Evolutionary conservation across 352 stramenopile genomes (phyloP).

Genomic region (Phytophthora hibernalis): DNA sequence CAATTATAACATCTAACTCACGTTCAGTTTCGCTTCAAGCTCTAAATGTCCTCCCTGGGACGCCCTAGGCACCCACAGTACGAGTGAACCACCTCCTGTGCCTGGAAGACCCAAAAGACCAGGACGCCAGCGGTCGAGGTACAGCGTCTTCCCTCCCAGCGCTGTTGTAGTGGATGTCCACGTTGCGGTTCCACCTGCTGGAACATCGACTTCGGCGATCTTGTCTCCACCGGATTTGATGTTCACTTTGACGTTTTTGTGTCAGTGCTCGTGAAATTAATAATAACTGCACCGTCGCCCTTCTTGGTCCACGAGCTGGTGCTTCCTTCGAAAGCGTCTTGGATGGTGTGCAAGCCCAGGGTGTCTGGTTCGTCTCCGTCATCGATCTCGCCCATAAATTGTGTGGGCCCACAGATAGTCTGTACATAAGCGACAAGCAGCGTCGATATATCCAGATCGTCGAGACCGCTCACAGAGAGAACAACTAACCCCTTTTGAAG

Average conservation of each 20-base stretch:
- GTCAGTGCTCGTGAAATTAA: constrained; percentile 55
- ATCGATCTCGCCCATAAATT: constrained; percentile 54
- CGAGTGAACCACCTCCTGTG: constrained; percentile 64
- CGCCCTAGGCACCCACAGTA: constrained; percentile 62
- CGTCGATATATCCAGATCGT: constrained; percentile 34
- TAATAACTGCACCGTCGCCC: constrained; percentile 42
- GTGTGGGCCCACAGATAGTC: constrained; percentile 57
- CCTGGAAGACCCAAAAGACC: constrained; percentile 64
- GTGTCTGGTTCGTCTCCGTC: constrained; percentile 41
- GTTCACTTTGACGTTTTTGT: constrained; percentile 55
- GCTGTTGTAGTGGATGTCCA: constrained; percentile 46
- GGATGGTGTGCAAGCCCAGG: constrained; percentile 40
- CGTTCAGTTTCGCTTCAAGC: constrained; percentile 55
- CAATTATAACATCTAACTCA: constrained; percentile 34
- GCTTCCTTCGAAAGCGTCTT: constrained; percentile 48
- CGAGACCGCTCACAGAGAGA: neutral
- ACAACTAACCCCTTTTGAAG: neutral
- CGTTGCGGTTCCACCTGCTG: constrained; percentile 31
- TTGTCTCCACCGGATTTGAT: constrained; percentile 54
- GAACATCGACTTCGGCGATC: constrained; percentile 46
- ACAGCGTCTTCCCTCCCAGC: constrained; percentile 69
- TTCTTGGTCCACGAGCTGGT: constrained; percentile 40
- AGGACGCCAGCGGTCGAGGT: constrained; percentile 71
- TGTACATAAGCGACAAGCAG: constrained; percentile 55
- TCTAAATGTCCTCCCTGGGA: constrained; percentile 52